Conservation (phyloP, 179 eudicot genomes). For the Vitellaria paradoxa region DNA sequence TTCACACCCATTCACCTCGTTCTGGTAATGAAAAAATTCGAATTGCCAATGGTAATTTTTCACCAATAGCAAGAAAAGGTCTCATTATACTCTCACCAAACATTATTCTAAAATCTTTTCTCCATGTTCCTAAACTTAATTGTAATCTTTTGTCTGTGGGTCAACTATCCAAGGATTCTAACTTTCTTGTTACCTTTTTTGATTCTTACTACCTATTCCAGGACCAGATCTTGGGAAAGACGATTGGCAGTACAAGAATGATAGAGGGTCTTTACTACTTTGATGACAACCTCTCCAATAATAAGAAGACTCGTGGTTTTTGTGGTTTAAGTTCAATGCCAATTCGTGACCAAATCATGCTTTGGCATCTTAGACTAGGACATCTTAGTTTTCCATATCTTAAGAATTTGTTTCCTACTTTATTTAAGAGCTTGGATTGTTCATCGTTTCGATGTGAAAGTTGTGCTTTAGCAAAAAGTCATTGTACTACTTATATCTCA, state of each 20-base stretch:
- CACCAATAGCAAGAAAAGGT: too few species aligned
- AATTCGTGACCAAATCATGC: neutral
- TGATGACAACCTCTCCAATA: neutral
- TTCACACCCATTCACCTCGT: neutral
- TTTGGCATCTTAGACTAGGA: constrained; percentile 7
- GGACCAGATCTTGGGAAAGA: constrained; percentile 4
- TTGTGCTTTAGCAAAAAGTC: neutral
- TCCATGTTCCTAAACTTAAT: neutral
- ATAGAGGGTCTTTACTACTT: neutral
- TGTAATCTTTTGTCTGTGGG: neutral
- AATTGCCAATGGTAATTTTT: too few species aligned
- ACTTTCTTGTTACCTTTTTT: neutral
- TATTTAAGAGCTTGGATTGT: neutral
- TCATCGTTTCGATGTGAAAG: neutral
- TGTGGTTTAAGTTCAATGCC: neutral
- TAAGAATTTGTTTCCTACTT: neutral
- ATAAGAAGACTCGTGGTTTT: neutral
- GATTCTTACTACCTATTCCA: neutral
- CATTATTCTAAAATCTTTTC: too few species aligned
- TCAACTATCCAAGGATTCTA: neutral
- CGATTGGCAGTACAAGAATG: neutral
- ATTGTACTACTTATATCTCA: neutral
- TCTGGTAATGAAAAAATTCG: neutral
- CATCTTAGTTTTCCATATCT: neutral
- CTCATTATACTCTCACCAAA: too few species aligned